Evolutionary conservation across 2,329 filamentous ascomycete genomes (phyloP).

Genomic region (Cladophialophora yegresii): DNA sequence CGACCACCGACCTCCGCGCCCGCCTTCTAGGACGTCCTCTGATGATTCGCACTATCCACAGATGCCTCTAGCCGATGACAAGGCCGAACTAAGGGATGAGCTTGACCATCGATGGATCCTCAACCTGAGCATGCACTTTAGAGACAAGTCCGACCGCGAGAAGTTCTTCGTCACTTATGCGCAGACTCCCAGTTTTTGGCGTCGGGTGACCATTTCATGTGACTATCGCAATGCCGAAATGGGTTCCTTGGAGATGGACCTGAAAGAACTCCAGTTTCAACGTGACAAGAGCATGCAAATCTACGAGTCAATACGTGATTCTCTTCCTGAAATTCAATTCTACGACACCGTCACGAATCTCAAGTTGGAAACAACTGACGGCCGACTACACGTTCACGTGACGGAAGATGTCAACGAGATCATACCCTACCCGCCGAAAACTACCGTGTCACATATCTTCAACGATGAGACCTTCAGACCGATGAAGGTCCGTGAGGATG

Average conservation of each 20-base stretch:
- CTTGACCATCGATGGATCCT: slow-evolving; percentile 90
- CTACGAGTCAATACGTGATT: slow-evolving; percentile 91
- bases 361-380: slow-evolving; percentile 85
- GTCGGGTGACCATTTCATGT: slow-evolving; percentile 86
- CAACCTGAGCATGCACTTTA: slow-evolving; percentile 97
- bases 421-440: slow-evolving; percentile 76
- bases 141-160: slow-evolving; percentile 86
- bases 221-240: slow-evolving; percentile 82
- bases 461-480: slow-evolving; percentile 51
- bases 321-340: slow-evolving; percentile 89
- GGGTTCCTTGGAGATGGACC: slow-evolving; percentile 81
- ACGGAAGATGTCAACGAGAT: slow-evolving; percentile 97
- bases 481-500: slow-evolving; percentile 64
- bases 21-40: slow-evolving; percentile 52
- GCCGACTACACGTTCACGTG: slow-evolving; percentile 89
- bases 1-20: slow-evolving; percentile 39
- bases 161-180: slow-evolving; percentile 98
- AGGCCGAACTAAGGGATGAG: slow-evolving; percentile 67
- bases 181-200: slow-evolving; percentile 75
- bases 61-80: slow-evolving; percentile 42
- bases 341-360: slow-evolving; percentile 95
- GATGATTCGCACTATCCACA: slow-evolving; percentile 29
- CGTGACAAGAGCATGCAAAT: slow-evolving; percentile 90
- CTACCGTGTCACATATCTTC: slow-evolving; percentile 70
- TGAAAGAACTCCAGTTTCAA: slow-evolving; percentile 76